phyloP scores from a whole-genome alignment of 2,329 filamentous ascomycete genomes.

The Magnaporthiopsis poae region DNA sequence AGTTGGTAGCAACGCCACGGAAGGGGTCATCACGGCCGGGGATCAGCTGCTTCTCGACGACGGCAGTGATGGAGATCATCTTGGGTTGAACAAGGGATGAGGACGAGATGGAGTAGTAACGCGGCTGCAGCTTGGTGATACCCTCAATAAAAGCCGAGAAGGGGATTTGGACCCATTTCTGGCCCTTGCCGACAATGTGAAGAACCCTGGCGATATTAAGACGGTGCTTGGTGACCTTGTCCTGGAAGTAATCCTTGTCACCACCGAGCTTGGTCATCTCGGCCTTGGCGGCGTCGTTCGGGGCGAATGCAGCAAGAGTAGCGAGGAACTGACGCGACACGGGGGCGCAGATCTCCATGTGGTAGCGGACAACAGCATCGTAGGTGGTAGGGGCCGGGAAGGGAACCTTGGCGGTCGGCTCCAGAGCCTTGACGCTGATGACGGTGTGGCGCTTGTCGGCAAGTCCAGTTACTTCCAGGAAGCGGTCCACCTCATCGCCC shows the following conservation, averaged over 20 bases:
- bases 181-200: constrained; percentile 58
- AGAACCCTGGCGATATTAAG: constrained; percentile 86
- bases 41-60: constrained; percentile 75
- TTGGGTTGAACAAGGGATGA: constrained; percentile 89
- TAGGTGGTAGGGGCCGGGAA: constrained; percentile 96
- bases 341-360: constrained; percentile 91
- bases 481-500: constrained; percentile 81
- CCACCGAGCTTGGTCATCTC: constrained; percentile 81
- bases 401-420: constrained; percentile 91
- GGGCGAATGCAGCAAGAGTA: constrained; percentile 78
- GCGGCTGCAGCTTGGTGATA: constrained; percentile 86
- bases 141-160: constrained; percentile 94
- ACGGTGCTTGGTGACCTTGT: constrained; percentile 69
- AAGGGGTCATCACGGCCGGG: constrained; percentile 68
- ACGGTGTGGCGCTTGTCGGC: constrained; percentile 69
- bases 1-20: constrained; percentile 94
- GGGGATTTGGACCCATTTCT: constrained; percentile 74
- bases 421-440: constrained; percentile 79
- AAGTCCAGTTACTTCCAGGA: constrained; percentile 70
- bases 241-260: constrained; percentile 92
- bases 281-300: constrained; percentile 71
- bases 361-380: constrained; percentile 84
- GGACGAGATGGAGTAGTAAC: constrained; percentile 98
- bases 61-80: constrained; percentile 88
- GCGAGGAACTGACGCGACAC: constrained; percentile 93